Evolutionary conservation across 2,329 filamentous ascomycete species (phyloP).

Genomic region (Plectosphaerella sp.): DNA sequence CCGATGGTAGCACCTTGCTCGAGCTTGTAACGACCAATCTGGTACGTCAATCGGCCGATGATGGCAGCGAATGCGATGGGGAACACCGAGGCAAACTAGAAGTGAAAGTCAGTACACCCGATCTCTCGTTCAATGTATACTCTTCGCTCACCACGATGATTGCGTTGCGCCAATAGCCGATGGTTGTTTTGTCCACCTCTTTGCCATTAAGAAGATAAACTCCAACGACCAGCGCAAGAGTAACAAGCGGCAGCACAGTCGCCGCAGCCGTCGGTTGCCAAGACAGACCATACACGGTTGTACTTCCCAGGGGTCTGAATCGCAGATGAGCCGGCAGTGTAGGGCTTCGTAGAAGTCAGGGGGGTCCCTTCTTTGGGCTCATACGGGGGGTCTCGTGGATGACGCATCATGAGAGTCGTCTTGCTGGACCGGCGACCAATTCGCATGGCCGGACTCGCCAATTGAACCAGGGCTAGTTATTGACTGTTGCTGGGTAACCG

Average conservation of each 20-base stretch:
- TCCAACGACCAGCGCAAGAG: not conserved
- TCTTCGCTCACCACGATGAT: not conserved
- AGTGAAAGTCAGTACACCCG: not conserved
- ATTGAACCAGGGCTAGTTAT: too few relatives aligned
- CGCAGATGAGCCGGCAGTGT: too few relatives aligned
- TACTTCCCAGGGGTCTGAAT: not conserved
- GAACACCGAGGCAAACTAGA: conserved; percentile 16
- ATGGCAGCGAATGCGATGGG: conserved; percentile 23
- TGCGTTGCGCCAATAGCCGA: not conserved
- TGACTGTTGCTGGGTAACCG: too few relatives aligned
- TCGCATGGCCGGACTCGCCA: too few relatives aligned
- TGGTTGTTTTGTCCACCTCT: not conserved
- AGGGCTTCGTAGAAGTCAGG: not conserved
- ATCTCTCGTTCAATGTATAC: not conserved
- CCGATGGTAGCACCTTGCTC: conserved; percentile 19
- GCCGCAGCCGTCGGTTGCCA: not conserved
- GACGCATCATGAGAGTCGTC: too few relatives aligned
- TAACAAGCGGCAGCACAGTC: not conserved
- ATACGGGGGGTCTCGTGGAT: too few relatives aligned
- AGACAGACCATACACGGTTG: not conserved
- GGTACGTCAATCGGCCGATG: conserved; percentile 17
- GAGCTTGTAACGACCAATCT: conserved; percentile 19
- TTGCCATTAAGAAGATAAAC: not conserved
- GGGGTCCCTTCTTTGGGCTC: not conserved
- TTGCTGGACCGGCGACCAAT: too few relatives aligned